Conservation (phyloP, 345 rosid genomes). For the Camelina hispida region DNA sequence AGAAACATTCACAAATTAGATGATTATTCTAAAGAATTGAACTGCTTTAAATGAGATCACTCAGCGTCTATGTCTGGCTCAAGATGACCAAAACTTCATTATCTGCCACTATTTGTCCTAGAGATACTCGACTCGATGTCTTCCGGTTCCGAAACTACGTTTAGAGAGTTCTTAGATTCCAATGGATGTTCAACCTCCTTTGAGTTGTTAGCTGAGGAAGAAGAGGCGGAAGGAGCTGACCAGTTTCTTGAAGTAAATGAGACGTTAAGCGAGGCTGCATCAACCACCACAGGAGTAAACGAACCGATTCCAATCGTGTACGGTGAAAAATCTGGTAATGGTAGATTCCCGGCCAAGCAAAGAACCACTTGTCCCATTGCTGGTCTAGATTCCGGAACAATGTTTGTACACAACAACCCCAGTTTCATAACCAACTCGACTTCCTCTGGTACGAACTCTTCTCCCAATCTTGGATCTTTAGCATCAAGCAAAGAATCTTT, state of each 20-base stretch:
- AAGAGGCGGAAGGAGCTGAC: slow-evolving; percentile 27
- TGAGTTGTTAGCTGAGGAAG: slow-evolving; percentile 33
- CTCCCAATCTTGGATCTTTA: slow-evolving; percentile 47
- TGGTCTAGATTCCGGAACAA: slow-evolving; percentile 47
- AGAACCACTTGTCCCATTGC: slow-evolving; percentile 45
- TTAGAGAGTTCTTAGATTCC: slow-evolving; percentile 23
- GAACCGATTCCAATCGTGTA: slow-evolving; percentile 40
- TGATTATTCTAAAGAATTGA: neutral
- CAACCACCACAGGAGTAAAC: slow-evolving; percentile 39
- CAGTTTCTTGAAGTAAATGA: slow-evolving; percentile 19
- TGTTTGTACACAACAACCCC: slow-evolving; percentile 52
- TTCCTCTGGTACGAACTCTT: slow-evolving; percentile 34
- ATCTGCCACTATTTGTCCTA: slow-evolving; percentile 11
- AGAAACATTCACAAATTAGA: slow-evolving; percentile 13
- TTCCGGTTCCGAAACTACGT: slow-evolving; percentile 17
- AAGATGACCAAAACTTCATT: neutral
- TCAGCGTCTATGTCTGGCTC: neutral
- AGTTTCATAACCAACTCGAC: slow-evolving; percentile 53
- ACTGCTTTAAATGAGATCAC: too few species aligned
- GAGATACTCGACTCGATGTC: slow-evolving; percentile 24
- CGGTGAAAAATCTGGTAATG: slow-evolving; percentile 39
- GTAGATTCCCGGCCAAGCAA: slow-evolving; percentile 26
- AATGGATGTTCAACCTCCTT: neutral
- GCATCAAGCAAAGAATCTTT: slow-evolving; percentile 45
- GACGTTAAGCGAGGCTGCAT: slow-evolving; percentile 29